Evolutionary conservation across 1,284 basidiomycete genomes (phyloP), one percentile per base, ranked within the genome.

Genomic region (Ceratobasidium sp.): DNA sequence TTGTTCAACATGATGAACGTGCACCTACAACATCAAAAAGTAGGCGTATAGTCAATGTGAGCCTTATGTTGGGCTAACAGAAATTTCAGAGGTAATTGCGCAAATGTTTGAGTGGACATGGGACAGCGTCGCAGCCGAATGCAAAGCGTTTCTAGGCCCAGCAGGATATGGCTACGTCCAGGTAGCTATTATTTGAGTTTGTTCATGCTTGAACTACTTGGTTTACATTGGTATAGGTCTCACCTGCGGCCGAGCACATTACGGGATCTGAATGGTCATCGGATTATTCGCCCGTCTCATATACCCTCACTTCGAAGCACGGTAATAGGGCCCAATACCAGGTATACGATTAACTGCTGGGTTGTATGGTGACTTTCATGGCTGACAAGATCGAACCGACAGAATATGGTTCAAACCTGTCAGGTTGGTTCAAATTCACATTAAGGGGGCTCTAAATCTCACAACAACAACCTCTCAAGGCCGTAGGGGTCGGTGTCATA

Each of bases 161-260:
- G 88, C 89, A 46, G 86, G 91, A 0, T 92, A 91, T 82, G 91
- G 90, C 3, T 92, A 88, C 80, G 90, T 92, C 28, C 91, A 92
- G 89, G 89, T 73, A 57, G 67, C 23, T 44, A n/a, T 40, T 15
- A 38, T 52, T n/a, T 20, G 33, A n/a, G 42, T 38, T 26, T 17
- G 48, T 44, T 23, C 6, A 2, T 10, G 52, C 26, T 28, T 40
- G 12, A 26, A 7, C 17, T 20, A 13, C 13, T 59, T 38, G 3
- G 3, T 26, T 23, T 33, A 69, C 33, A 13, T 20, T 12, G 61
- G 6, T 33, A 33, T 42, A 40, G 75, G 28, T 77, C 42, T 71
- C n/a, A 33, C 69, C 81, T 46, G 75, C 81, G 3, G 64, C 73
- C 46, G 80, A 79, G 54, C 80, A 80, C 50, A 78, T 81, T 6